A percentile compares a stretch with the other conserved stretches of the same genome.
Evolutionary conservation across 305 asterid species (phyloP).

Genomic region (Rubia tinctorum): DNA sequence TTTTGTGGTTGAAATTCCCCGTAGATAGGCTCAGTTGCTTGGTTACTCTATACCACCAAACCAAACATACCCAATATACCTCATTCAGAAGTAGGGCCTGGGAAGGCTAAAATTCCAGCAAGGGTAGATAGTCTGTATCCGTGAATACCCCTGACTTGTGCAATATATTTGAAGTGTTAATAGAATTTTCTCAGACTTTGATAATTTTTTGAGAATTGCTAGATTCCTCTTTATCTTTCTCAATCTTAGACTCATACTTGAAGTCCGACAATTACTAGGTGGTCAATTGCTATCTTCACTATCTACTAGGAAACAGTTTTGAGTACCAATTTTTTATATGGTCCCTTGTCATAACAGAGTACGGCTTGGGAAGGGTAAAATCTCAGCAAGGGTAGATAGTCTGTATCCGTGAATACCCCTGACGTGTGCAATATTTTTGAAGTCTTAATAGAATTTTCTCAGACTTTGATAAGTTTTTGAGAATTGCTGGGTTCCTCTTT

Average conservation of each 20-base stretch:
- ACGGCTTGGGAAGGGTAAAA: background rate
- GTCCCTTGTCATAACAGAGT: conserved; percentile 36
- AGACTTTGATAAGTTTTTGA: background rate
- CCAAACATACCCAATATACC: too few relatives aligned
- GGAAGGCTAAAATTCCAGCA: background rate
- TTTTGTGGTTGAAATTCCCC: background rate
- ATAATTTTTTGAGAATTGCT: background rate
- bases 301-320: background rate
- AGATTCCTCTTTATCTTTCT: conserved; percentile 6
- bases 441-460: background rate
- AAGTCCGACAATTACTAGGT: background rate
- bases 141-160: background rate
- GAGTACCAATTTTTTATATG: background rate
- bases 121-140: background rate
- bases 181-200: background rate
- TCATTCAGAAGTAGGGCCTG: background rate
- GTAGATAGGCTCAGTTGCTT: background rate
- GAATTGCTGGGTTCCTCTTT: background rate
- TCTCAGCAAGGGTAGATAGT: background rate
- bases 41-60: background rate
- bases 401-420: background rate
- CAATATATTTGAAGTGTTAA: background rate
- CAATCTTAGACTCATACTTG: background rate
- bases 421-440: background rate
- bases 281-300: background rate